These are phyloP conservation scores for Protea cynaroides DNA, from an alignment of 164 flowering plant species.

Conservation along the genomic window DNA sequence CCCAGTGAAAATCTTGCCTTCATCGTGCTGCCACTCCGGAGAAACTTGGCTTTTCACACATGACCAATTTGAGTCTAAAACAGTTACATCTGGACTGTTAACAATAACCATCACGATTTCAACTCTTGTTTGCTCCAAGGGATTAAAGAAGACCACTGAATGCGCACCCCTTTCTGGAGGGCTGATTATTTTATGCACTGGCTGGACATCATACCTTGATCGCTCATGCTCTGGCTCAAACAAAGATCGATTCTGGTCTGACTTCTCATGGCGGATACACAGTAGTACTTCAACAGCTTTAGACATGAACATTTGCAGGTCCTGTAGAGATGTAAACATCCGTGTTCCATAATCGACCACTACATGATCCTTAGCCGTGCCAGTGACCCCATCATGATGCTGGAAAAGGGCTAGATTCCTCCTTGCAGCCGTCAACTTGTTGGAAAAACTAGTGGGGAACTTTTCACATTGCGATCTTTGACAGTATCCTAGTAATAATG, in stretches of 20 bases:
- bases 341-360: constrained; percentile 87
- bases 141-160: constrained; percentile 73
- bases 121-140: constrained; percentile 78
- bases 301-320: constrained; percentile 90
- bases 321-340: constrained; percentile 88
- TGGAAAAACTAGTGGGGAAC: constrained; percentile 66
- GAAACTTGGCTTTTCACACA: constrained; percentile 83
- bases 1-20: constrained; percentile 57
- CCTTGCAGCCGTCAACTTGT: constrained; percentile 92
- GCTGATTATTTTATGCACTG: constrained; percentile 52
- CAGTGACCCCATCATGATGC: constrained; percentile 99
- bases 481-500: constrained; percentile 71
- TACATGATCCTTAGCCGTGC: constrained; percentile 96
- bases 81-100: constrained; percentile 59
- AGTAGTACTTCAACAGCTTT: constrained; percentile 82
- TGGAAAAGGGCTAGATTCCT: constrained; percentile 96
- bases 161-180: constrained; percentile 62
- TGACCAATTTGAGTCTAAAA: constrained; percentile 84
- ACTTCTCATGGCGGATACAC: constrained; percentile 61
- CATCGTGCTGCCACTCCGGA: constrained; percentile 78
- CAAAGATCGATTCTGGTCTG: constrained; percentile 56
- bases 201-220: constrained; percentile 80
- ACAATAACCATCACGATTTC: constrained; percentile 89
- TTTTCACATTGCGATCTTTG: constrained; percentile 76
- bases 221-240: constrained; percentile 76